Percentiles rank a stretch among this genome's conserved stretches.
Conservation (phyloP, 2,329 filamentous ascomycete genomes). For the Sporothrix phasma region DNA sequence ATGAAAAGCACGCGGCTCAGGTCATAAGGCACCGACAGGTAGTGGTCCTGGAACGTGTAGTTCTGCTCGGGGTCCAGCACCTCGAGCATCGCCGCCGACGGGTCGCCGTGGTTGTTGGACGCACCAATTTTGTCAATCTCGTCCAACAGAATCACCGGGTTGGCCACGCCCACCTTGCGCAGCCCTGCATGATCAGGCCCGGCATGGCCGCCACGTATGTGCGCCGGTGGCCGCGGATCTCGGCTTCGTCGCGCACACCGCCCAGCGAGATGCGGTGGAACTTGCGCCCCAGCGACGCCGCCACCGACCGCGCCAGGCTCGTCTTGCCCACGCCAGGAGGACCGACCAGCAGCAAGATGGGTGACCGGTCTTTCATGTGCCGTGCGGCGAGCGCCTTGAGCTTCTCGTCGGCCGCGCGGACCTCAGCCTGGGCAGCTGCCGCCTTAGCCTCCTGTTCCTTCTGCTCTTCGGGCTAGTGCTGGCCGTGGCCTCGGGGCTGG, state of each 20-base stretch:
- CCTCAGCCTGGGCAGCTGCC: conserved; percentile 24
- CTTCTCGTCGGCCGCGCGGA: conserved; percentile 46
- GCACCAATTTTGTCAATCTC: conserved; percentile 96
- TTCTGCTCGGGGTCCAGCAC: conserved; percentile 97
- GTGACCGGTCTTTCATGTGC: conserved; percentile 87
- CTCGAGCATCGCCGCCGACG: conserved; percentile 94
- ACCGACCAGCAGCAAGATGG: conserved; percentile 85
- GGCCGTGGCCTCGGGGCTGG: conserved; percentile 8
- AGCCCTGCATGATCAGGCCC: conserved; percentile 87
- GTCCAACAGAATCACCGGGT: conserved; percentile 90
- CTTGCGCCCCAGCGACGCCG: conserved; percentile 82
- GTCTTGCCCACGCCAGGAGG: conserved; percentile 96
- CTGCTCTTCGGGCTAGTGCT: neutral
- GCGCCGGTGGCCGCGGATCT: conserved; percentile 87
- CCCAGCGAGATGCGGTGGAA: conserved; percentile 96
- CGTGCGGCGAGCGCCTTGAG: conserved; percentile 68
- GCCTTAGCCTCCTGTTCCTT: conserved; percentile 6
- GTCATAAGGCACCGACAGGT: conserved; percentile 90
- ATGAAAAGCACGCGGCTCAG: conserved; percentile 96
- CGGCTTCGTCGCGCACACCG: conserved; percentile 89
- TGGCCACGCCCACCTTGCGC: conserved; percentile 90
- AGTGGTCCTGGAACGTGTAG: conserved; percentile 88
- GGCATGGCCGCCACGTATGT: conserved; percentile 99
- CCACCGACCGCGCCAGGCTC: conserved; percentile 84
- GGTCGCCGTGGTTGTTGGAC: conserved; percentile 88